Percentiles rank a stretch among this genome's conserved stretches.
These are phyloP conservation scores for Plasmodium vinckei DNA, from an alignment of 169 alveolate genomes.

Conservation along the genomic window DNA sequence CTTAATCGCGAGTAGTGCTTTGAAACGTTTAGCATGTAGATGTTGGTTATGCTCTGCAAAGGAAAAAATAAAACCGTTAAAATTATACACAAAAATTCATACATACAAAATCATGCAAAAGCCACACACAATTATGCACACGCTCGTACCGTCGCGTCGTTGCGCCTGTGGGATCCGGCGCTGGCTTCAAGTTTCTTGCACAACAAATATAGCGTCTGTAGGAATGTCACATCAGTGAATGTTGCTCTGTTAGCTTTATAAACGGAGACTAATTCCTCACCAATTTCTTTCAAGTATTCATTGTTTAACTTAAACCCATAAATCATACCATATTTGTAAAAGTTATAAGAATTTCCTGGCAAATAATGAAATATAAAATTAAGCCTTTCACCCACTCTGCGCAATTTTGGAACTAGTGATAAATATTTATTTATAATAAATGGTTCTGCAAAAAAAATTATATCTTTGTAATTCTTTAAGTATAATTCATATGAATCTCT, in stretches of 20 bases:
- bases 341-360: slow-evolving; percentile 31
- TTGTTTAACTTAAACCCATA: slow-evolving; percentile 37
- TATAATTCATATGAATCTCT: slow-evolving; percentile 45
- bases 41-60: slow-evolving; percentile 20
- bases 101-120: slow-evolving; percentile 1
- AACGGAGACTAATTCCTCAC: slow-evolving; percentile 15
- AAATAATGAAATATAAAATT: slow-evolving; percentile 8
- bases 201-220: slow-evolving; percentile 37
- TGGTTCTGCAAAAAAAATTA: slow-evolving; percentile 48
- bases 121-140: background rate
- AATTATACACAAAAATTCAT: background rate
- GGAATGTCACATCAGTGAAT: slow-evolving; percentile 32
- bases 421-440: slow-evolving; percentile 32
- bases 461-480: slow-evolving; percentile 24
- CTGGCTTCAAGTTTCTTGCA: slow-evolving; percentile 34
- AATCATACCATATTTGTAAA: slow-evolving; percentile 61
- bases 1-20: slow-evolving; percentile 25
- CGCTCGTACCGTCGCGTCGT: slow-evolving; percentile 24
- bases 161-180: slow-evolving; percentile 24
- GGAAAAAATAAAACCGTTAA: background rate
- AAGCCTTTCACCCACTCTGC: background rate
- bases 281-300: slow-evolving; percentile 16
- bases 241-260: slow-evolving; percentile 19
- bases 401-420: slow-evolving; percentile 1
- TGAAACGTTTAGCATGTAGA: slow-evolving; percentile 25